Base-by-base conservation (phyloP, 345 rosid species). In the Melastoma malabathricum region DNA sequence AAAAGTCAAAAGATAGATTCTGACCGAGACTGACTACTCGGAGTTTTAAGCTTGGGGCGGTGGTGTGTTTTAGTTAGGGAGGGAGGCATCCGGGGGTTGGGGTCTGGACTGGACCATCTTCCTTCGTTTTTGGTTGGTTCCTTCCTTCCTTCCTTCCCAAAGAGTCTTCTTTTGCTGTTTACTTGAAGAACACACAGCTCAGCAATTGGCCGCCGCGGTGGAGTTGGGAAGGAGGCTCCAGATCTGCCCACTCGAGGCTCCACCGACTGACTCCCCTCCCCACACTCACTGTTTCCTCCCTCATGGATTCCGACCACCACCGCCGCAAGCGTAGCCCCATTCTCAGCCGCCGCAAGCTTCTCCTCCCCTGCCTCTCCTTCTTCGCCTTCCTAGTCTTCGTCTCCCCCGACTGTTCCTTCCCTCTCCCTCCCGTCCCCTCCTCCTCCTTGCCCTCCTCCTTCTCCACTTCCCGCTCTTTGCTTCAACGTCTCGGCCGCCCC, bases 381-480 rank as follows among this genome's bases (percentile, higher is more conserved):
- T 73, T 82, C 52, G 75, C 81, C 53, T 73, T 77, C 61, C 65
- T 80, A 49, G 60, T 82, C 58, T 74, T 80, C 77, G 51, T 87
- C 20, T 81, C 93, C 15, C 72, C 84, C 18, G 82, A 69, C 69
- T 70, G 59, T 67, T 72, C 2, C 66, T 74, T 5, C 58, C 80
- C 54, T 72, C 44, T 80, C 48, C 79, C 84, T 25, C 67, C 68
- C 22, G 76, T 75, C 22, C 68, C 68, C 18, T 77, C 75, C 22
- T 71, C 92, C 5, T 43, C 63, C 52, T 67, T 78, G 48, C 80
- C 93, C 0, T 46, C 59, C 44, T 15, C 62, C 68, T 18, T 52
- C 27, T 62, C 61, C 64, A 66, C 39, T 49, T 75, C 64, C 0
- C 75, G 65, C 59, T 66, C 80, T 46, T 39, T 47, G 15, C 7